A percentile compares a stretch with the other conserved stretches of the same genome.
phyloP scores from a whole-genome alignment of 73 alveolate genomes.

The Tetrahymena borealis region DNA sequence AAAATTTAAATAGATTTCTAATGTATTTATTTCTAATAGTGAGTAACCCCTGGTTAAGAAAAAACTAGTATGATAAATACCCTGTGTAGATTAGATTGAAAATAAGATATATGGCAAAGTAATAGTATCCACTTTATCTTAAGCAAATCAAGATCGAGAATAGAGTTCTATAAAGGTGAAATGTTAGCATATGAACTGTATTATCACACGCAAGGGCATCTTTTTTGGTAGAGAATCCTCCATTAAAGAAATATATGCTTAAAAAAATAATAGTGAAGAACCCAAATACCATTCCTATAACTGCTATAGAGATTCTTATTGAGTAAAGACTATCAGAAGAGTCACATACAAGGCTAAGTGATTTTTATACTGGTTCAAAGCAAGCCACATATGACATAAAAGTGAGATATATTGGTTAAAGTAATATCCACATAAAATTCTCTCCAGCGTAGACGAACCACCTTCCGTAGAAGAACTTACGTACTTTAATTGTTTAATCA shows the following conservation, averaged over 20 bases:
- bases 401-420: not conserved
- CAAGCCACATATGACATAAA: not conserved
- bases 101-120: not conserved
- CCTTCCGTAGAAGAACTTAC: not conserved
- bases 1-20: not conserved
- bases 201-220: not conserved
- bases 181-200: not conserved
- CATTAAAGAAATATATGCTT: not conserved
- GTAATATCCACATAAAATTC: not conserved
- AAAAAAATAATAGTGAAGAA: not conserved
- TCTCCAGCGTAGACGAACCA: not conserved
- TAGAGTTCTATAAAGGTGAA: not conserved
- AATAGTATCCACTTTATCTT: not conserved
- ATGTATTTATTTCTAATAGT: not conserved
- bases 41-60: not conserved
- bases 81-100: not conserved
- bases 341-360: not conserved
- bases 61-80: not conserved
- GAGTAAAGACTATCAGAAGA: not conserved
- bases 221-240: not conserved
- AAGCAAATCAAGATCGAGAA: not conserved
- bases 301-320: not conserved
- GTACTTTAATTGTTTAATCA: not conserved
- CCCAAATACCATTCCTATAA: not conserved
- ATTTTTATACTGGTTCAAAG: not conserved